These are phyloP conservation scores for Centrapalus pauciflorus DNA, from an alignment of 129 eudicot species.

Conservation along the genomic window DNA sequence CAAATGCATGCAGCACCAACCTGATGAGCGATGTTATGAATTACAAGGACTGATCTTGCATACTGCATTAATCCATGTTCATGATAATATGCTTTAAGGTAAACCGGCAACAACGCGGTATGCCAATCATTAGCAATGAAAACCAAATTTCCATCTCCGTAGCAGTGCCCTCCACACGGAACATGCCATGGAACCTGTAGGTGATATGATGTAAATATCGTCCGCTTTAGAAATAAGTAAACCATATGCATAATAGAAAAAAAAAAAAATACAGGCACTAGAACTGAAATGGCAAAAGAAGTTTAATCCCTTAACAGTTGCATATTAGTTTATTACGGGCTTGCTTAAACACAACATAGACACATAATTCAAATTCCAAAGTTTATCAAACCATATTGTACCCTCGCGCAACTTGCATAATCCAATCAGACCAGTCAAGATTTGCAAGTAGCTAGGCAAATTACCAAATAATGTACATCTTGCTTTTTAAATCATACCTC, in stretches of 20 bases:
- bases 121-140: constrained; percentile 99
- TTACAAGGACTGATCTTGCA: constrained; percentile 83
- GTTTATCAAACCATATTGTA: too few relatives aligned
- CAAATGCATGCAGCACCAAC: constrained; percentile 20
- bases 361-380: too few relatives aligned
- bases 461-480: not conserved
- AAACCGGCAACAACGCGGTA: constrained; percentile 92
- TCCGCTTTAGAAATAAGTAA: not conserved
- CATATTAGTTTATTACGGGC: too few relatives aligned
- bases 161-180: constrained; percentile 94
- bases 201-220: constrained; percentile 1
- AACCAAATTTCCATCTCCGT: constrained; percentile 95
- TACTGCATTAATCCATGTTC: constrained; percentile 88
- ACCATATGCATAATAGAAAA: not conserved
- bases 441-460: too few relatives aligned
- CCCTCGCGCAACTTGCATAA: too few relatives aligned
- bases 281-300: too few relatives aligned
- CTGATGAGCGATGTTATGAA: constrained; percentile 97
- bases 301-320: too few relatives aligned
- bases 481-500: constrained; percentile 54
- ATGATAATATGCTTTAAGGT: constrained; percentile 93
- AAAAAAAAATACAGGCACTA: too few relatives aligned
- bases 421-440: not conserved
- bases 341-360: too few relatives aligned
- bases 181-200: constrained; percentile 93